A percentile compares a stretch with the other conserved stretches of the same genome.
Conservation (phyloP, 2,329 filamentous ascomycete species). For the Davidsoniella virescens region DNA sequence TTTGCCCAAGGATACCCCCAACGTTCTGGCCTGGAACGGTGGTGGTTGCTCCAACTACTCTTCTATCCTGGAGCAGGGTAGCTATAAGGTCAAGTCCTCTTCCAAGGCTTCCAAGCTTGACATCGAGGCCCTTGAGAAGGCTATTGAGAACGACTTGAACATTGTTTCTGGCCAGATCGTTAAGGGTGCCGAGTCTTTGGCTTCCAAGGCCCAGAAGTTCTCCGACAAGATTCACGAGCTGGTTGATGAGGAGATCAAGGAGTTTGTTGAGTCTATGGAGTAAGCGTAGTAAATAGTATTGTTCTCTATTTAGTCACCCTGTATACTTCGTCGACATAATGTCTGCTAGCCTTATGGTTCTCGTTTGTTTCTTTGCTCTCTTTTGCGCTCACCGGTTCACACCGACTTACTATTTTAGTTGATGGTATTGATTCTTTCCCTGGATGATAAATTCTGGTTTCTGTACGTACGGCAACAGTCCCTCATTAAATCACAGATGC, state of each 20-base stretch:
- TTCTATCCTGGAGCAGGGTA: conserved; percentile 58
- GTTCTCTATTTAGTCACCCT: no score
- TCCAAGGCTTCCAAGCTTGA: conserved; percentile 27
- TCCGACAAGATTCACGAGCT: conserved; percentile 46
- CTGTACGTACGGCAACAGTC: no score
- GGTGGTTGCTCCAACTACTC: conserved; percentile 86
- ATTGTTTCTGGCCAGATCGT: conserved; percentile 40
- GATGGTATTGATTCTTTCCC: no score
- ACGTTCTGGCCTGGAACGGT: conserved; percentile 98
- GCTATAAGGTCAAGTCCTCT: conserved; percentile 44
- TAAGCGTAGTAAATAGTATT: no score
- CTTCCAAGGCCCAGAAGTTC: conserved; percentile 43
- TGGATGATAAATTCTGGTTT: no score
- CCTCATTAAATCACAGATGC: no score
- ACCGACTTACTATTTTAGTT: neutral
- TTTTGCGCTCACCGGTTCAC: conserved; percentile 1
- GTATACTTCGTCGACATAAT: no score
- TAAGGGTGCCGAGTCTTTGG: conserved; percentile 35
- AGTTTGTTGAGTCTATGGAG: conserved; percentile 24
- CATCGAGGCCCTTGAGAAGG: conserved; percentile 44
- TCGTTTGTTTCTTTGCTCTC: neutral
- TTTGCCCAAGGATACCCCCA: conserved; percentile 72
- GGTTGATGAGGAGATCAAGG: conserved; percentile 43
- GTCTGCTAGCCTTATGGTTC: no score
- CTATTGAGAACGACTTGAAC: conserved; percentile 44